Percentiles rank a stretch among this genome's conserved stretches.
Conservation (phyloP, 176 grass and related monocot species). For the Paspalum notatum region DNA sequence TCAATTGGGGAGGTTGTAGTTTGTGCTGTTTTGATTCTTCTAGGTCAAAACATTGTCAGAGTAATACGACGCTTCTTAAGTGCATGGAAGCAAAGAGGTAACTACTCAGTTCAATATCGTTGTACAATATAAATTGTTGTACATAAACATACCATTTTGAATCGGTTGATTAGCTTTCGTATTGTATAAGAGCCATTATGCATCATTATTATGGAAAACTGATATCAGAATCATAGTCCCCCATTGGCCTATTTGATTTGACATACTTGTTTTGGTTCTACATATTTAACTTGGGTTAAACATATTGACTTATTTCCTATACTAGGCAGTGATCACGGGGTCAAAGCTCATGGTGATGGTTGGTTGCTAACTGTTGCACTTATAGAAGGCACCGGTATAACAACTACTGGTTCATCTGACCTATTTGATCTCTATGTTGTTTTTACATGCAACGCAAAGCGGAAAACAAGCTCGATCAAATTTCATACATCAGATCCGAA, state of each 20-base stretch:
- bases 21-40: slow-evolving; percentile 83
- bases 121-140: slow-evolving; percentile 12
- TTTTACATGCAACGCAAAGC: slow-evolving; percentile 88
- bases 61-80: slow-evolving; percentile 67
- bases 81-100: slow-evolving; percentile 90
- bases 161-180: slow-evolving; percentile 8
- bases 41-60: slow-evolving; percentile 70
- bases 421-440: slow-evolving; percentile 80
- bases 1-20: slow-evolving; percentile 97
- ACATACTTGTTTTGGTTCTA: slow-evolving; percentile 25
- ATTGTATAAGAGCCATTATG: slow-evolving; percentile 6
- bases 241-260: not conserved
- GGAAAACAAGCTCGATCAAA: slow-evolving; percentile 94
- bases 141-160: slow-evolving; percentile 2
- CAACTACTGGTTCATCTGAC: slow-evolving; percentile 52
- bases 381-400: slow-evolving; percentile 73
- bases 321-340: slow-evolving; percentile 89
- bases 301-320: slow-evolving; percentile 7
- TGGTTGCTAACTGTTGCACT: slow-evolving; percentile 96
- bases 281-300: not conserved
- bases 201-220: not conserved
- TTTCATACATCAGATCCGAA: slow-evolving; percentile 86
- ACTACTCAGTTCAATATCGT: slow-evolving; percentile 21
- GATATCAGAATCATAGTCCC: slow-evolving; percentile 5
- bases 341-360: slow-evolving; percentile 95